Base-by-base conservation (phyloP, 371 early-diverging fungal genomes). In the Batkoa obscura region DNA sequence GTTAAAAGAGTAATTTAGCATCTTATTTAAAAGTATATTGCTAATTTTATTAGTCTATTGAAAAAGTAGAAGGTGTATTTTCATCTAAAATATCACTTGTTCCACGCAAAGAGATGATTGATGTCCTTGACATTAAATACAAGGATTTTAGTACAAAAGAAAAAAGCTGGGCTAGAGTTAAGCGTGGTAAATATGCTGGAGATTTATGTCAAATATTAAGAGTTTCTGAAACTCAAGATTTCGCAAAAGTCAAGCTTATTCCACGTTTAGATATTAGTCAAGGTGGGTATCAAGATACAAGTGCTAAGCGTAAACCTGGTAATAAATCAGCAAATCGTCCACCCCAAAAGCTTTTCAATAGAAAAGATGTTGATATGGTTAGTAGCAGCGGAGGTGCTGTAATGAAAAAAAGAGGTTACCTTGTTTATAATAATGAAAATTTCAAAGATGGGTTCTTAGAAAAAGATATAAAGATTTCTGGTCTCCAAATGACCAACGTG, bases 61-160 rank as follows among this genome's bases (percentile, higher is more conserved):
- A 34, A 31, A 61, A 56, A 8, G 43, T 60, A 30, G 75, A 79
- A 50, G 79, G 84, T 57, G 76, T 94, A 32, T 88, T 81, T 62
- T 68, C 72, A 41, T 73, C 75, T 43, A 79, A 79, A 32, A 61
- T 94, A 41, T 80, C 80, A 56, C 78, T 97, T 38, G 95, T 99
- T 31, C 96, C 95, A 3, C 78, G 92, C 55, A 78, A 83, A 45
- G 96, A 99, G 60, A 98, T 98, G 98, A 80, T 88, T 3, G 90
- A 92, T 55, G 90, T 86, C 12, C 76, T 99, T 59, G 75, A 78
- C 50, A 79, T 91, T 59, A 75, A 80, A 66, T 70, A 73, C 51
- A 79, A 80, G 54, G 79, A 77, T 45, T 62, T 69, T 0, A 80
- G 84, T 5, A 68, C 91, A 46, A 81, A 84, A 39, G 70, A 78